Evolutionary conservation across 2,329 filamentous ascomycete genomes (phyloP).

Genomic region (Colletotrichum aenigma): DNA sequence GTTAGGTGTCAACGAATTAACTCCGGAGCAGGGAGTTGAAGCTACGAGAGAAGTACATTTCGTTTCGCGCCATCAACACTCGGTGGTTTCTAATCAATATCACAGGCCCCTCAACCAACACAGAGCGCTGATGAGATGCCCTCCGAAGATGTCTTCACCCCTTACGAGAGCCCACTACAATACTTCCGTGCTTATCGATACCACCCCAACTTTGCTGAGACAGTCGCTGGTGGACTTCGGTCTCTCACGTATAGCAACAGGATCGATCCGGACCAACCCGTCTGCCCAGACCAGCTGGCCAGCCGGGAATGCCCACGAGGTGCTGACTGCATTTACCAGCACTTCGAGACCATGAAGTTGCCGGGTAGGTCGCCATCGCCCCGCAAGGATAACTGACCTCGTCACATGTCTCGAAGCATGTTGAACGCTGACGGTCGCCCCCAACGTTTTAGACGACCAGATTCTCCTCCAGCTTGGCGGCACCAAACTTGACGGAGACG

Average conservation of each 20-base stretch:
- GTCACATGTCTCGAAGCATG: slow-evolving; percentile 35
- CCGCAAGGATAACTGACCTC: slow-evolving; percentile 14
- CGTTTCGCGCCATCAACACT: slow-evolving; percentile 26
- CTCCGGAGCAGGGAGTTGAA: slow-evolving; percentile 28
- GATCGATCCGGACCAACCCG: slow-evolving; percentile 74
- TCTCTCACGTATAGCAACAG: slow-evolving; percentile 94
- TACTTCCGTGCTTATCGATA: slow-evolving; percentile 90
- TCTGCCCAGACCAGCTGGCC: slow-evolving; percentile 79
- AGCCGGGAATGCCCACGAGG: slow-evolving; percentile 75
- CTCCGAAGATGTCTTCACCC: slow-evolving; percentile 32
- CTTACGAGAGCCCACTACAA: slow-evolving; percentile 84
- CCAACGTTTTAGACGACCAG: slow-evolving; percentile 65
- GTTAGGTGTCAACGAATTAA: slow-evolving; percentile 20
- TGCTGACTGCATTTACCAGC: slow-evolving; percentile 74
- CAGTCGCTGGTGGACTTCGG: slow-evolving; percentile 77
- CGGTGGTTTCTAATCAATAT: slow-evolving; percentile 24
- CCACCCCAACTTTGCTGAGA: slow-evolving; percentile 75
- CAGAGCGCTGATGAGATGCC: slow-evolving; percentile 20
- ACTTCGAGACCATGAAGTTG: slow-evolving; percentile 76
- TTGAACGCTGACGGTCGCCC: slow-evolving; percentile 51
- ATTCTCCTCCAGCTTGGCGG: slow-evolving; percentile 75
- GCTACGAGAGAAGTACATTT: slow-evolving; percentile 48
- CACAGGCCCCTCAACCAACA: not conserved
- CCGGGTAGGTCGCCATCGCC: slow-evolving; percentile 67
- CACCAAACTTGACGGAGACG: slow-evolving; percentile 64